Conservation (phyloP, 2,329 filamentous ascomycete species). For the Pseudocercospora fuligena region DNA sequence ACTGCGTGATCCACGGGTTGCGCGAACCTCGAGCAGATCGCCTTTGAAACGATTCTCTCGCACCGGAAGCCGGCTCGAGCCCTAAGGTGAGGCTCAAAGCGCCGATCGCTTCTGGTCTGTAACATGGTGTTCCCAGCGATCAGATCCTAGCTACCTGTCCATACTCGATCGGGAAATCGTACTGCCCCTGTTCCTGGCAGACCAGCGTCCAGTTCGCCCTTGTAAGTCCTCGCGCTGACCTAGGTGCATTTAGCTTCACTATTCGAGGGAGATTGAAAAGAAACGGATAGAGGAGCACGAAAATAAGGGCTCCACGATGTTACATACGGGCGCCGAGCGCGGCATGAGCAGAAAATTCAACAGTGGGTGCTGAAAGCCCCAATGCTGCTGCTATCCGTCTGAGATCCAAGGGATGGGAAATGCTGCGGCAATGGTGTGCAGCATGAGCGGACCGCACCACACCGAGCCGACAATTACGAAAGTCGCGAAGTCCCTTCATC, state of each 20-base stretch:
- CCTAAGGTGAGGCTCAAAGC: conserved; percentile 1
- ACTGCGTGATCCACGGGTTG: conserved; percentile 8
- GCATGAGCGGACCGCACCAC: conserved; percentile 16
- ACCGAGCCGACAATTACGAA: conserved; percentile 5
- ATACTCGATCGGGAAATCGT: conserved; percentile 9
- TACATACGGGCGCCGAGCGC: conserved; percentile 11
- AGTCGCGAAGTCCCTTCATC: conserved; percentile 4
- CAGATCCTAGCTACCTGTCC: conserved; percentile 1
- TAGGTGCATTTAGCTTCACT: conserved; percentile 11
- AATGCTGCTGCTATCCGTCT: conserved; percentile 4
- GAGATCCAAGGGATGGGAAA: neutral
- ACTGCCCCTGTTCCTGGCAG: conserved; percentile 12
- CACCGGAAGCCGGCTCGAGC: conserved; percentile 10
- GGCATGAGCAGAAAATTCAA: conserved; percentile 4
- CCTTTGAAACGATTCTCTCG: neutral
- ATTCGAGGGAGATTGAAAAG: neutral
- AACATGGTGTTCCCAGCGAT: neutral
- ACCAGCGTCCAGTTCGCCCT: neutral
- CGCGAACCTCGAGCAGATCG: conserved; percentile 8
- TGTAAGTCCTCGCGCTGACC: neutral
- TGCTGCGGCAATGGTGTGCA: neutral
- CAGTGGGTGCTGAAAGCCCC: neutral
- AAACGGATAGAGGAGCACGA: neutral
- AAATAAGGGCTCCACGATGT: neutral
- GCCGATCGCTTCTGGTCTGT: neutral